Evolutionary conservation across 495 filamentous ascomycete genomes (phyloP), one percentile per base, ranked within the genome.

Genomic region (Staphylotrichum tortipilum): DNA sequence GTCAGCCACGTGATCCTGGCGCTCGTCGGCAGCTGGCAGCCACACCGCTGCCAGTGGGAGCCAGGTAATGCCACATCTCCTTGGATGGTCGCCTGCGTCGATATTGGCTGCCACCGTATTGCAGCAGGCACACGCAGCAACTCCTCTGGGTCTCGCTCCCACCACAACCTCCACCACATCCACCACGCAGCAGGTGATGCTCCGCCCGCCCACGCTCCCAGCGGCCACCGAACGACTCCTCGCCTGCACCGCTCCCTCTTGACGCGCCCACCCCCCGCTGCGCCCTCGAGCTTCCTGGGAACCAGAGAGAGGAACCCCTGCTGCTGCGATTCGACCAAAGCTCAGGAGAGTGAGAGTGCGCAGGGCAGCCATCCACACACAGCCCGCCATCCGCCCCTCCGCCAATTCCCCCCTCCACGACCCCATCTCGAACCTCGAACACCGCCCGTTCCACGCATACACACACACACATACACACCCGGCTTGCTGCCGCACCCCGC

Each of bases 21-120:
- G 9, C 19, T 46, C 19, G 19, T 11, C 37, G 40, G 33, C 62
- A 64, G 57, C 52, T 60, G 60, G 37, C 54, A 40, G 24, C 22
- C 22, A 37, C 40, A 45, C n/a, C n/a, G 49, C 30, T 44, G 56
- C 42, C 61, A 30, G n/a, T n/a, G 34, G 34, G n/a, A 8, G 54
- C n/a, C n/a, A n/a, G 59, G 55, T 46, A 60, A 62, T 66, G 63
- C 60, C 61, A 66, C 63, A 64, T 66, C 63, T 66, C 61, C 56
- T 10, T 28, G 26, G 6, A 28, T 28, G 46, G 47, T 11, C 22
- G 35, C 17, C 38, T 33, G 56, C 50, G 54, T 59, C 35, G 59
- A 60, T 55, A 56, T 56, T 61, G 60, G 54, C 58, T 47, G 49
- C 42, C 44, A 52, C 51, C 45, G 52, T 28, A 28, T 28, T 28